Base-by-base conservation (phyloP, 2,329 filamentous ascomycete species). In the Colletotrichum sp. region DNA sequence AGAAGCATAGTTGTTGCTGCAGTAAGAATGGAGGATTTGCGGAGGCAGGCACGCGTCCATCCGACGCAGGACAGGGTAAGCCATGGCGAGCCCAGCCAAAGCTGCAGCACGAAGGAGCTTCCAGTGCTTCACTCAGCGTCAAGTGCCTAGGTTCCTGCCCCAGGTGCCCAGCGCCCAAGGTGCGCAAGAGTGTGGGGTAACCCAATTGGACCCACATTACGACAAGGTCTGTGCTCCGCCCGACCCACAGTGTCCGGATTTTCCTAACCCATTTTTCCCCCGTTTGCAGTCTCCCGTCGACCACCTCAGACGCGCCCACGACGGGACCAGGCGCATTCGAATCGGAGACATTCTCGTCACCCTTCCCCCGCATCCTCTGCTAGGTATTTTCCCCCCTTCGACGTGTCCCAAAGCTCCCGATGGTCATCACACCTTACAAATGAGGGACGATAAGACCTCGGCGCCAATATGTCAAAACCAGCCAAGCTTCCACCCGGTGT, bases 111-210 rank as follows among this genome's bases (percentile, higher is more conserved):
- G 49, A 55, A 68, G 65, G 28, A 34, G 28, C 59, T 62, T 30
- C 28, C 26, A n/a, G 28, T n/a, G 18, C 24, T 62, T 16, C 21
- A 59, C 24, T 28, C 26, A 30, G 26, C 9, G 57, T 44, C 39
- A 60, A 60, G 52, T 55, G n/a, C 21, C 21, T 24, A 30, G 30
- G 30, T 36, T 57, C 57, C 57, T 62, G 24, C 67, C 59, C 71
- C 49, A 71, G 67, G 67, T 59, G n/a, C 44, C 44, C 55, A 59
- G 55, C 63, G 39, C 57, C 8, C 28, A 63, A 36, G n/a, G 32
- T 32, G 28, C 10, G 30, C 60, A 32, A 71, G 44, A 75, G 72
- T 75, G 72, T 75, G 72, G 72, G 72, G 72, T 75, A 75, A 72
- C 12, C 5, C 26, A 44, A 24, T 30, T 18, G 13, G 65, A 36